phyloP scores from a whole-genome alignment of 2,329 filamentous ascomycete species.

The Cladosporium sp. region DNA sequence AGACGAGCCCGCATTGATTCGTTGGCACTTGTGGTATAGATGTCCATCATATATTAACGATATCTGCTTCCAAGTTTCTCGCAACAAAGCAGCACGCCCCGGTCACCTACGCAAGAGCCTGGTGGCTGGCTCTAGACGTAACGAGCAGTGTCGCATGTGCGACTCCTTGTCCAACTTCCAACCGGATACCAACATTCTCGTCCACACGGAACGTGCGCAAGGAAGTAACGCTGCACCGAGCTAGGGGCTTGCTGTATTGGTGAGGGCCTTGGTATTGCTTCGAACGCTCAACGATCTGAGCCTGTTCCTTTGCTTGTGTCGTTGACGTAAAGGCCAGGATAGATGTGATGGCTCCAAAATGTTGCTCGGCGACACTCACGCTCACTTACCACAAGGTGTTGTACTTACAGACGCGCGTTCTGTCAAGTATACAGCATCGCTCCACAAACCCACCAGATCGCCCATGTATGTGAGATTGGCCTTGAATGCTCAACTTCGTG shows the following conservation, averaged over 20 bases:
- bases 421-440: neutral
- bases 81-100: neutral
- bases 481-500: neutral
- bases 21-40: neutral
- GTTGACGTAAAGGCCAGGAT: neutral
- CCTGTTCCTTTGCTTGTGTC: neutral
- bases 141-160: neutral
- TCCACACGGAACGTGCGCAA: neutral
- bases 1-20: neutral
- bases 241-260: neutral
- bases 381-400: neutral
- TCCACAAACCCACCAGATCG: neutral
- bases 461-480: neutral
- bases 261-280: neutral
- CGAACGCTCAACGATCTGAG: neutral
- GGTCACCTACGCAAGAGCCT: conserved; percentile 2
- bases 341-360: neutral
- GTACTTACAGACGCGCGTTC: neutral
- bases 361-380: neutral
- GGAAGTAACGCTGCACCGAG: conserved; percentile 7
- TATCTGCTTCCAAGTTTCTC: no score
- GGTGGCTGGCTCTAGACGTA: neutral
- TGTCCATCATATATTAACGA: no score
- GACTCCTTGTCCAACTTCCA: conserved; percentile 9
- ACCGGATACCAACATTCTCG: conserved; percentile 6